Evolutionary conservation across 73 alveolate species (phyloP), one percentile per base, ranked within the genome.

Genomic region (Effrenium voratum): DNA sequence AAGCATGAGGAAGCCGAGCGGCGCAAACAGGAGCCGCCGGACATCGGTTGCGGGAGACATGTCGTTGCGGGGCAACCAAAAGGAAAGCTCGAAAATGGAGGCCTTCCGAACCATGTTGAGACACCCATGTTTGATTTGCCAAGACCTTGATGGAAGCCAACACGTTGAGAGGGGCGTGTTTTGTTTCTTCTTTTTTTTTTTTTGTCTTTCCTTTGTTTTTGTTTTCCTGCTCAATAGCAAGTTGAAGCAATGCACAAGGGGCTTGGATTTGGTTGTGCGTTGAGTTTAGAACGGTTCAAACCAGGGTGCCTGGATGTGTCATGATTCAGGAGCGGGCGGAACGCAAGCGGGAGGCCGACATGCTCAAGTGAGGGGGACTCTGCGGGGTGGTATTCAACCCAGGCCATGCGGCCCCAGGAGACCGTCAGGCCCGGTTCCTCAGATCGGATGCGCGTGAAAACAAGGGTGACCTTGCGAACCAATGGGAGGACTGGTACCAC

Each of bases 1-100:
- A 85, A 85, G 80, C 24, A n/a, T 1, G 93, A 85, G 80, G 93
- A 85, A 85, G 80, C 93, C 2, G 93, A 85, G 60, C 93, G 80
- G 36, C 46, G 80, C 52, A 85, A 85, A 80, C 93, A 85, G 93
- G 93, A 75, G 8, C 8, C 13, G 38, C 47, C 38, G 32, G 16
- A 30, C 72, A 57, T 57, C 28, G 3, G 72, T 22, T 57, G 72
- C 28, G 16, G 16, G 72, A 22, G 72, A 30, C 28, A 22, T 57
- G n/a, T 57, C n/a, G 72, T 22, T n/a, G n/a, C n/a, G n/a, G n/a
- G n/a, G n/a, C n/a, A n/a, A n/a, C n/a, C n/a, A n/a, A n/a, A n/a
- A n/a, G n/a, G n/a, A n/a, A n/a, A n/a, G n/a, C n/a, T n/a, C n/a
- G n/a, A n/a, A n/a, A n/a, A n/a, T n/a, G n/a, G n/a, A n/a, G n/a